Conservation (phyloP, 176 grass and related monocot genomes). For the Zoysia japonica region DNA sequence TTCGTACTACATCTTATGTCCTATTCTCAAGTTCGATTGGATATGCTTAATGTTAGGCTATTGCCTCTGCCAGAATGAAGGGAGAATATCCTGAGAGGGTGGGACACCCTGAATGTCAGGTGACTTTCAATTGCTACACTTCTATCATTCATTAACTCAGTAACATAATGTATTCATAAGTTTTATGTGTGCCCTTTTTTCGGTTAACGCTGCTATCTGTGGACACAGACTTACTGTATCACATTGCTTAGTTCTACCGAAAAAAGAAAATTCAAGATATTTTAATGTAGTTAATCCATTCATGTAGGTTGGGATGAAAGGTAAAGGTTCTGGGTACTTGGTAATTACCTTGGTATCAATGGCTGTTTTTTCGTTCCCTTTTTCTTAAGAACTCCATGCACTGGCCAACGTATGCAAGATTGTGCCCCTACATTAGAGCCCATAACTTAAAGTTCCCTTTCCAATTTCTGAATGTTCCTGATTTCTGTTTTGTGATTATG, state of each 20-base stretch:
- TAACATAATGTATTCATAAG: conserved; percentile 11
- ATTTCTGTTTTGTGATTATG: background rate
- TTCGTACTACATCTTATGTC: conserved; percentile 37
- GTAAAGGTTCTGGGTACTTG: conserved; percentile 3
- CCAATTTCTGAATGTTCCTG: background rate
- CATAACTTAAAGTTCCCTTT: conserved; percentile 10
- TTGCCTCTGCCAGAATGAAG: conserved; percentile 97
- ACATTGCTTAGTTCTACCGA: background rate
- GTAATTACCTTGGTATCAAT: conserved; percentile 4
- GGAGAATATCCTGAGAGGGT: conserved; percentile 98
- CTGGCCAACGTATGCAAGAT: conserved; percentile 8
- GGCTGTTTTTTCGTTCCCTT: background rate
- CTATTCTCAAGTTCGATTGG: conserved; percentile 47
- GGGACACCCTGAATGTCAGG: conserved; percentile 98
- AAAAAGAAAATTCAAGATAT: background rate
- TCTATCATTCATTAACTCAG: conserved; percentile 21
- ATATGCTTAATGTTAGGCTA: conserved; percentile 74
- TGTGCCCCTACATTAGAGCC: background rate
- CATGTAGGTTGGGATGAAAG: conserved; percentile 12
- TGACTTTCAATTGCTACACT: conserved; percentile 36
- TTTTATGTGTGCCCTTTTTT: conserved; percentile 3
- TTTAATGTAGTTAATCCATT: conserved; percentile 20
- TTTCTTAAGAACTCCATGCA: background rate
- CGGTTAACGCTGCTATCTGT: conserved; percentile 21
- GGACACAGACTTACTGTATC: background rate